phyloP scores from a whole-genome alignment of 2,329 filamentous ascomycete species.

The Curvularia sp. region DNA sequence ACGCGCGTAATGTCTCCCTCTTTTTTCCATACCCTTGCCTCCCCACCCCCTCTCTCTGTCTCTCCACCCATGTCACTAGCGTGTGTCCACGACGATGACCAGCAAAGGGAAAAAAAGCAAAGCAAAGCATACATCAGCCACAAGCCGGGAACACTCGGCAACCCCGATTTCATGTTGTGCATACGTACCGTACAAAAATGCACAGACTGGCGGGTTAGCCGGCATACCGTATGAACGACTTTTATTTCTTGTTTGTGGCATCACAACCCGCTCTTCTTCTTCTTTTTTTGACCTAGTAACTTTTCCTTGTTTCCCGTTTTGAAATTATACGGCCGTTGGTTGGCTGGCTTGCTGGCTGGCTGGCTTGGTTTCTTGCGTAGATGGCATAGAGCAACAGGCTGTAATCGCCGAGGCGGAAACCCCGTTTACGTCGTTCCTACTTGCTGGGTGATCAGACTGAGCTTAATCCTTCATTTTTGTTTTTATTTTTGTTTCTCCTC shows the following conservation, averaged over 20 bases:
- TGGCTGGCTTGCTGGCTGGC: neutral
- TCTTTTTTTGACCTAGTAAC: neutral
- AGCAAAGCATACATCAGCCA: neutral
- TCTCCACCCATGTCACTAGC: neutral
- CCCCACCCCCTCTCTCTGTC: no score
- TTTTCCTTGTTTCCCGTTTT: neutral
- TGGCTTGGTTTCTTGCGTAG: neutral
- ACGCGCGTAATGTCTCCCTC: neutral
- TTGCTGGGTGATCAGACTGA: neutral
- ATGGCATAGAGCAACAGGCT: neutral
- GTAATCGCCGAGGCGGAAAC: neutral
- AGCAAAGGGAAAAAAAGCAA: neutral
- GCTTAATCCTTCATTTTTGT: no score
- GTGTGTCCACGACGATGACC: neutral
- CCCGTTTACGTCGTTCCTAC: neutral
- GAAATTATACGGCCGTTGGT: neutral
- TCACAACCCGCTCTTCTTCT: no score
- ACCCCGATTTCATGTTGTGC: constrained; percentile 1
- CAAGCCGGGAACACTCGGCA: neutral
- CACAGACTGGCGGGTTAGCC: neutral
- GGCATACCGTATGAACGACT: neutral
- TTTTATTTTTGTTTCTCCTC: neutral
- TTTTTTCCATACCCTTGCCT: no score
- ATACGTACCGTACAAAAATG: neutral
- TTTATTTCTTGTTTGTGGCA: neutral